Evolutionary conservation across 2,329 filamentous ascomycete species (phyloP), one percentile per base, ranked within the genome.

Genomic region (Apiospora koreana): DNA sequence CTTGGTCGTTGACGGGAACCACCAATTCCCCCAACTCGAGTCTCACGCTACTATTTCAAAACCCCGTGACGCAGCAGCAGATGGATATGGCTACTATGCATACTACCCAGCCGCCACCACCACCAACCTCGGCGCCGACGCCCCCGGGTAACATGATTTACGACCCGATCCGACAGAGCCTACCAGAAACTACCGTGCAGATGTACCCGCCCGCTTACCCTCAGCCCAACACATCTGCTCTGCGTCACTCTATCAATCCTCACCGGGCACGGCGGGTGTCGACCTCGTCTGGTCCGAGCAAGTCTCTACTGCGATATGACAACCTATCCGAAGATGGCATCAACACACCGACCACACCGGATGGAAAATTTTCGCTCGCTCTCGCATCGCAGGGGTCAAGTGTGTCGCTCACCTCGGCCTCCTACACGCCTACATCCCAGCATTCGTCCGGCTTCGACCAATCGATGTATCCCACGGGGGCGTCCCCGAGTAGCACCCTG

Each of bases 11-110:
- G n/a, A 94, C 94, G 0, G 94, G 94, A 18, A 95, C 92, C 1
- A 94, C 93, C 69, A 94, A 97, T 76, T 96, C 93, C 3, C 92
- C 93, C 1, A 94, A 91, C 73, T 94, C 94, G 0, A 96, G 93
- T 77, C 83, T 97, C 5, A 95, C 94, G 0, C 87, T 95, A 69
- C 88, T 97, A 77, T 97, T 94, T 78, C 91, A 93, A 71, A 90
- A 88, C 69, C 77, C 80, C 1, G 78, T 73, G 65, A 43, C 41
- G 77, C 71, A 18, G 14, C 69, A 74, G 42, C 45, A 50, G 12
- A 54, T 48, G 45, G 43, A 41, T 23, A 66, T 66, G 64, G 18
- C n/a, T 1, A 8, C 21, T n/a, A 66, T 66, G 64, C 6, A 65
- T 23, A 38, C 67, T 21, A 72, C 14, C 70, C 72, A 16, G 65